Percentiles rank a stretch among this genome's conserved stretches.
Evolutionary conservation across 2,329 filamentous ascomycete species (phyloP).

Genomic region (Colletotrichum spaethianum): DNA sequence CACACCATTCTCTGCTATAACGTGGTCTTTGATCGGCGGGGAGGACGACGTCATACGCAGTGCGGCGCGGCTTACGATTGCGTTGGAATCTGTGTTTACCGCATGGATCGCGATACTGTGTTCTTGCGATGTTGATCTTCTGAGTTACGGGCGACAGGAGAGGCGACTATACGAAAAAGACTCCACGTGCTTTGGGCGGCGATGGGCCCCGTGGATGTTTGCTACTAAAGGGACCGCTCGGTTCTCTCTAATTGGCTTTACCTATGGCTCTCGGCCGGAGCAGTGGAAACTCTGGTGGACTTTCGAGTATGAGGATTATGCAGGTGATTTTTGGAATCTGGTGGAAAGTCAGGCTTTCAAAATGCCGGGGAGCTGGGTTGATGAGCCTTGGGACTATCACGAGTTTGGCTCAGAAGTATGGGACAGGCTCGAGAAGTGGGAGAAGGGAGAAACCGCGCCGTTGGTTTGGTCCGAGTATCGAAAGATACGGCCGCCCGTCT

Average conservation of each 20-base stretch:
- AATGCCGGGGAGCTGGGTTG: constrained; percentile 22
- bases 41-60: not conserved
- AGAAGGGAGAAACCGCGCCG: not conserved
- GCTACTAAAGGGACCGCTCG: rapidly evolving
- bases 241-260: constrained; percentile 15
- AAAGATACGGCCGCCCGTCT: not conserved
- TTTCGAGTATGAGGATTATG: not conserved
- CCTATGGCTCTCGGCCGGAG: not conserved
- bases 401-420: rapidly evolving
- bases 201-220: rapidly evolving
- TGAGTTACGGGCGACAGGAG: constrained; percentile 45
- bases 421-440: not conserved
- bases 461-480: constrained; percentile 35
- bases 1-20: not conserved
- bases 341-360: not conserved
- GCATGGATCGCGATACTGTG: not conserved
- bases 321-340: constrained; percentile 23
- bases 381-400: not conserved
- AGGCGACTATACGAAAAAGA: not conserved
- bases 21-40: not conserved
- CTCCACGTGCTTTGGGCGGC: rapidly evolving
- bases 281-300: constrained; percentile 32
- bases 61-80: not conserved
- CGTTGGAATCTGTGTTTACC: not conserved
- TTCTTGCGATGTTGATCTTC: constrained; percentile 42